phyloP scores from a whole-genome alignment of 1,139 yeast species.

The Kodamaea anthophila region DNA sequence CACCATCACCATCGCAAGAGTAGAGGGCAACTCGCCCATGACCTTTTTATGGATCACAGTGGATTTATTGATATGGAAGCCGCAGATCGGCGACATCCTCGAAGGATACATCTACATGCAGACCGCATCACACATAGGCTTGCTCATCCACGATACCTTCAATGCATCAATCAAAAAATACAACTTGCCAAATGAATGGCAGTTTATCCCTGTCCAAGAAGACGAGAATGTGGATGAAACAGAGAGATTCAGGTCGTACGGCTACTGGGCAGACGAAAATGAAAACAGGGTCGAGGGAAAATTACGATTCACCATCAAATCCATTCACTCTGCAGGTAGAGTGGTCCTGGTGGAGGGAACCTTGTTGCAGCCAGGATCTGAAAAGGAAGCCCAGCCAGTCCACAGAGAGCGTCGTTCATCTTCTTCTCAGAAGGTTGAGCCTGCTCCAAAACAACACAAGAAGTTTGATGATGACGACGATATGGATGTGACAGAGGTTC shows the following conservation, averaged over 20 bases:
- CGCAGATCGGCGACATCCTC: slow-evolving; percentile 72
- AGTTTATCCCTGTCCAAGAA: slow-evolving; percentile 69
- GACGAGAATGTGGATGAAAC: slow-evolving; percentile 39
- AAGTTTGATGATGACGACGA: slow-evolving; percentile 25
- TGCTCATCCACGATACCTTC: slow-evolving; percentile 85
- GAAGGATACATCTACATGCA: slow-evolving; percentile 90
- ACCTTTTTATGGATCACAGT: slow-evolving; percentile 81
- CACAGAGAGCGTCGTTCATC: slow-evolving; percentile 27
- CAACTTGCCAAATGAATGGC: slow-evolving; percentile 79
- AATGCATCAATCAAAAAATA: slow-evolving; percentile 87
- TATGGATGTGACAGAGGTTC: slow-evolving; percentile 17
- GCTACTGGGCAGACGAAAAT: slow-evolving; percentile 78
- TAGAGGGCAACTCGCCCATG: slow-evolving; percentile 81
- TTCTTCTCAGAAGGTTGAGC: slow-evolving; percentile 9
- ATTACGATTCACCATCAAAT: slow-evolving; percentile 64
- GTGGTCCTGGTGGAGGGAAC: slow-evolving; percentile 86
- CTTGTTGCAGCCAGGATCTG: slow-evolving; percentile 56
- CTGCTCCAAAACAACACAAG: slow-evolving; percentile 32
- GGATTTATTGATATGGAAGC: slow-evolving; percentile 86
- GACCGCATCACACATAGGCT: slow-evolving; percentile 91
- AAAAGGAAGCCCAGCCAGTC: slow-evolving; percentile 51
- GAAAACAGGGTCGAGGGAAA: slow-evolving; percentile 78
- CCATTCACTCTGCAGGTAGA: slow-evolving; percentile 71
- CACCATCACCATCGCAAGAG: slow-evolving; percentile 45
- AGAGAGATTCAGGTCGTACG: slow-evolving; percentile 50